Evolutionary conservation across 345 rosid genomes (phyloP).

Genomic region (Toxicodendron radicans): DNA sequence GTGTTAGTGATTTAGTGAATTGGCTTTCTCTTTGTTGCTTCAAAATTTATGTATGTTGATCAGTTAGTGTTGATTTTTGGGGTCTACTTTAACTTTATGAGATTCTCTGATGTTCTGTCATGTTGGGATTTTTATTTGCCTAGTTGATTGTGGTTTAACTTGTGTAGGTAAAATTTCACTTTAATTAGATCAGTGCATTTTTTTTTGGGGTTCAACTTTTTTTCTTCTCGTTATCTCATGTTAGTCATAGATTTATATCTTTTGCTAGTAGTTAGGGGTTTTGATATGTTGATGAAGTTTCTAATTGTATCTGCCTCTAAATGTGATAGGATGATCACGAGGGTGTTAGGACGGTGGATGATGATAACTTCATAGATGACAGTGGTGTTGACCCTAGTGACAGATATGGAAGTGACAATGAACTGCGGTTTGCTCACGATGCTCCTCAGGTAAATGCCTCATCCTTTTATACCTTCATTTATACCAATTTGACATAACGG

Average conservation of each 20-base stretch:
- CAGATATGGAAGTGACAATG: constrained; percentile 69
- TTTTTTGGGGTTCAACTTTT: background rate
- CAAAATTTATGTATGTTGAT: background rate
- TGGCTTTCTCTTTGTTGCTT: constrained; percentile 6
- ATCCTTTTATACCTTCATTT: background rate
- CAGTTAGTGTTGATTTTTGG: no score
- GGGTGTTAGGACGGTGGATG: constrained; percentile 80
- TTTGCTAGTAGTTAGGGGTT: background rate
- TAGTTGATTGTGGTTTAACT: background rate
- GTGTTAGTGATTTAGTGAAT: background rate
- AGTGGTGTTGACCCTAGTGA: constrained; percentile 83
- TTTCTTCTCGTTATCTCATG: background rate
- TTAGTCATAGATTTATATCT: background rate
- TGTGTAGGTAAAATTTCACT: background rate
- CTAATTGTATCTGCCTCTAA: background rate
- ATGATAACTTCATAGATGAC: constrained; percentile 92
- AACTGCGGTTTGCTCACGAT: constrained; percentile 57
- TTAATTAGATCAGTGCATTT: no score
- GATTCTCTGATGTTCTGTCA: background rate
- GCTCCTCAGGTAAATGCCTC: constrained; percentile 69
- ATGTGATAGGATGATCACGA: constrained; percentile 78
- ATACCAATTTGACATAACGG: background rate
- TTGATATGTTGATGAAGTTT: background rate
- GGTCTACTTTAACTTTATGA: background rate
- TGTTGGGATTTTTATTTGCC: background rate